Base-by-base conservation (phyloP, 192 early-diverging fungal genomes). In the Funneliformis geosporum region DNA sequence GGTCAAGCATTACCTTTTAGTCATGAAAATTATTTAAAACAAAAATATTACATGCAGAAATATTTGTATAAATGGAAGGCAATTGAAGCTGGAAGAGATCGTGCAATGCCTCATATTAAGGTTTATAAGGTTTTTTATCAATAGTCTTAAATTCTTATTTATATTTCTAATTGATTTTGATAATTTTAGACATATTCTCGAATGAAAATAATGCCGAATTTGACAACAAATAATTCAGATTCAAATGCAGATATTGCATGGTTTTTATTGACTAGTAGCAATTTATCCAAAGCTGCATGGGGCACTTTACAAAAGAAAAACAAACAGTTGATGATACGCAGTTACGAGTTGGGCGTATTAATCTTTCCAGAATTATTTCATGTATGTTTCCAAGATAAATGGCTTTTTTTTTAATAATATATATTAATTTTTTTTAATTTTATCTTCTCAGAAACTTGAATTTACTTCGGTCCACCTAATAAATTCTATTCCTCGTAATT, bases 81-180 rank as follows among this genome's bases (percentile, higher is more conserved):
- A 0, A 43, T 69, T 7, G 76, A 78, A 18, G 81, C 87, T 18
- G 90, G 88, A 4, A 80, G 92, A 42, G 82, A 89, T 23, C 64
- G 81, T 50, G 84, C 90, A 12, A 91, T 92, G 89, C 92, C 92
- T 39, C 92, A 93, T 82, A 89, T 93, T 79, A 93, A 92, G 75
- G 88, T 86, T 83, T 5, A 42, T 64, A 46, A 60, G 23, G n/a
- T 75, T 25, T 39, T 43, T 33, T 86, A 18, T 76, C 11, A n/a
- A 12, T 50, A 79, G 71, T 16, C 86, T 21, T 64, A 64, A 66
- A n/a, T 16, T 16, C 76, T 10, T 16, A n/a, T 59, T 67, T 47
- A 50, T 40, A 42, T 62, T 61, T 42, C 50, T 62, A 8, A 42
- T 33, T 6, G 4, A 8, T 60, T 76, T 60, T 9, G 6, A 14